Evolutionary conservation across 345 rosid species (phyloP), one percentile per base, ranked within the genome.

Genomic region (Eucalyptus erythrocorys): DNA sequence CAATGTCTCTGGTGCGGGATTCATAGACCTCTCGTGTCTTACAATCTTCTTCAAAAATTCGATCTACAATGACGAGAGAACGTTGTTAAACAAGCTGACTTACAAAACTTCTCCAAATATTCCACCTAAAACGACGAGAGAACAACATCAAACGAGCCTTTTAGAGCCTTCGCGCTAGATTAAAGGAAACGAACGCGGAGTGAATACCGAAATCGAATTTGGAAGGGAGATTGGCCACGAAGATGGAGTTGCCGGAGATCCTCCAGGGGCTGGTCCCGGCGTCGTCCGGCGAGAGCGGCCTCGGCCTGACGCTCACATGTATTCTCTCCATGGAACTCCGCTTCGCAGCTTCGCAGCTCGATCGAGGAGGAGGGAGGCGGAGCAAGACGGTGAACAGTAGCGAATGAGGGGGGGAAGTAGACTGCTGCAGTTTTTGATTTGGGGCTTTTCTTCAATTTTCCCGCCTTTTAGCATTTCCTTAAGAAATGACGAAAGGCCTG

Each of bases 261-360:
- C 92, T 92, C 99, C 99, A 97, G 7, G 99, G 99, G 88, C 96
- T 96, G 37, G 94, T 86, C 91, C 92, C 95, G 8, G 96, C 93
- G 76, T 97, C 99, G 90, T 96, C 99, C 71, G 92, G 79, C 21
- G 98, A 92, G 16, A 97, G 92, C 7, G 99, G 99, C 87, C 98
- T 93, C 26, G 99, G 91, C 89, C 99, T 89, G 43, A 97, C 97
- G 13, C 98, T 91, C 10, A 97, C 99, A 86, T 96, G 95, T 19
- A 97, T 96, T 86, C 98, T 93, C 93, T 97, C 99, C 99, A 97
- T 97, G 0, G 61, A 22, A 55, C 40, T 0, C 55, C 59, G 27
- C 68, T 43, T 37, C 88, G 43, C 71, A 87, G 76, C 6, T 4
- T 47, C 50, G 19, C 37, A 40, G 82, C 82, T 37, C 82, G 45